phyloP scores from a whole-genome alignment of 257 asterid genomes.

The Thymus quinquecostatus region DNA sequence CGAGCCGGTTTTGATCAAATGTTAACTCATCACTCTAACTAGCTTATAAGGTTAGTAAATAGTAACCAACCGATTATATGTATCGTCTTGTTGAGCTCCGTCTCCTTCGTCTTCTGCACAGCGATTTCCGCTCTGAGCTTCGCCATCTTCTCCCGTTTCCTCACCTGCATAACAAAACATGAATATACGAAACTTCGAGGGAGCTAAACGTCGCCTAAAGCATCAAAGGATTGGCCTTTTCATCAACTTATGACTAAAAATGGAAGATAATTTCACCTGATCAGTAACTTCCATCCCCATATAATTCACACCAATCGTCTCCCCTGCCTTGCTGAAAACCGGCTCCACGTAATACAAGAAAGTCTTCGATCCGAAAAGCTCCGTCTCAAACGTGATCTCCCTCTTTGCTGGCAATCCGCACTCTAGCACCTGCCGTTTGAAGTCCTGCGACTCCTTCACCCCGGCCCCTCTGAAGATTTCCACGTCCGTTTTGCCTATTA shows the following conservation, averaged over 20 bases:
- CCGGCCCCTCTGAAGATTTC: constrained; percentile 85
- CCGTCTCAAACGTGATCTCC: constrained; percentile 88
- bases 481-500: constrained; percentile 88
- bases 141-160: constrained; percentile 81
- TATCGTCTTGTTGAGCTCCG: constrained; percentile 87
- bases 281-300: constrained; percentile 98
- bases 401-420: constrained; percentile 81
- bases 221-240: neutral
- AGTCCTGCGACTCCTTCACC: constrained; percentile 92
- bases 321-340: constrained; percentile 88
- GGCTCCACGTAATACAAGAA: constrained; percentile 83
- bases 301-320: constrained; percentile 82
- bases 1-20: too few relatives aligned
- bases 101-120: constrained; percentile 90
- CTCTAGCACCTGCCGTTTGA: constrained; percentile 81
- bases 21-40: neutral
- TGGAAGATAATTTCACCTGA: constrained; percentile 47
- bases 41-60: neutral
- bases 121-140: constrained; percentile 91
- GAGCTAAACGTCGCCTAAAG: too few relatives aligned
- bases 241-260: neutral
- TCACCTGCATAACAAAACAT: constrained; percentile 45
- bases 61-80: constrained; percentile 69
- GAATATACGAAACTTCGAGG: too few relatives aligned
- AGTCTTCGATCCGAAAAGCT: constrained; percentile 78